These are phyloP conservation scores for Penicillium cataractarum DNA, from an alignment of 495 filamentous ascomycete species.

Conservation along the genomic window DNA sequence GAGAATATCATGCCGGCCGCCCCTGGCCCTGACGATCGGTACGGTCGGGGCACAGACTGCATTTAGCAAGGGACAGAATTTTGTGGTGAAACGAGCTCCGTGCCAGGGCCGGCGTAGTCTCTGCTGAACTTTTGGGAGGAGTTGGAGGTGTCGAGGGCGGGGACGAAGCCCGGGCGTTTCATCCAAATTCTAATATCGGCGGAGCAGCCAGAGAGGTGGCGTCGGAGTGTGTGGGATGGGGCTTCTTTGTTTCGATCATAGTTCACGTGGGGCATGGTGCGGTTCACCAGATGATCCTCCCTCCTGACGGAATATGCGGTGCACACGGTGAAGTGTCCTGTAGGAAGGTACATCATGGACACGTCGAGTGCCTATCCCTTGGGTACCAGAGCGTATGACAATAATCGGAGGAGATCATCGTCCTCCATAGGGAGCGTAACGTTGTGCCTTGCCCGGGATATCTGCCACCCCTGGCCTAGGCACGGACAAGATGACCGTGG, in stretches of 20 bases:
- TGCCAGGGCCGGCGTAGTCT: background rate
- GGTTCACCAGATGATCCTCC: constrained; percentile 5
- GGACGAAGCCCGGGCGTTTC: constrained; percentile 25
- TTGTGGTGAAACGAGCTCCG: constrained; percentile 26
- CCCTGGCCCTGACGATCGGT: constrained; percentile 28
- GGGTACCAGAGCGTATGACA: constrained; percentile 13
- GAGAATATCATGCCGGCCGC: constrained; percentile 11
- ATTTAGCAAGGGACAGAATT: constrained; percentile 15
- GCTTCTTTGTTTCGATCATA: constrained; percentile 5
- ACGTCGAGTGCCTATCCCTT: constrained; percentile 7
- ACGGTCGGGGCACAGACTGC: constrained; percentile 23
- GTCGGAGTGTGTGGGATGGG: constrained; percentile 4
- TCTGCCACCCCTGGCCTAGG: background rate
- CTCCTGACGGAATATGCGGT: background rate
- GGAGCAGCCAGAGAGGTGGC: constrained; percentile 1
- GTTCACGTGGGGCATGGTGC: constrained; percentile 12
- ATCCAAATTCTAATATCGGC: constrained; percentile 14
- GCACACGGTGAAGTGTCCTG: background rate
- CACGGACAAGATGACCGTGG: constrained; percentile 8
- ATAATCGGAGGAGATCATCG: background rate
- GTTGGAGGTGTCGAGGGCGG: background rate
- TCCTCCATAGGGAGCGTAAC: constrained; percentile 25
- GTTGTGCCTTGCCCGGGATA: background rate
- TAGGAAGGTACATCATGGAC: background rate
- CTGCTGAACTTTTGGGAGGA: background rate